phyloP scores from a whole-genome alignment of 192 early-diverging fungal species.

The Coemansia sp. region DNA sequence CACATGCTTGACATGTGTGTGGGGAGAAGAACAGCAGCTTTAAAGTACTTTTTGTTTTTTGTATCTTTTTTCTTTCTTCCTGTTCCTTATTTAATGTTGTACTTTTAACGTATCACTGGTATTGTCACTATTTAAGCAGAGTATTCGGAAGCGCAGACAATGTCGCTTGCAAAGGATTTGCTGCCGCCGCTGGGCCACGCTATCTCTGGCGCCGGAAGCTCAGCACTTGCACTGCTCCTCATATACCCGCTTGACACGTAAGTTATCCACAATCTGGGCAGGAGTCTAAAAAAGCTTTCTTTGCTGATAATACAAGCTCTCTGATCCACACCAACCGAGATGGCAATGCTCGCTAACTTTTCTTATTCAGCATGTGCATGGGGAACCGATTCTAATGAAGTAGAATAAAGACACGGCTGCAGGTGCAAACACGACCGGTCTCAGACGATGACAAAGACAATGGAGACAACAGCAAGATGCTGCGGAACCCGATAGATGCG shows the following conservation, averaged over 20 bases:
- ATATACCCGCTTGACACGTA: constrained; percentile 93
- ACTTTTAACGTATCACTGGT: not conserved
- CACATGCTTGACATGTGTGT: too few relatives aligned
- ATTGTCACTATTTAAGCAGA: too few relatives aligned
- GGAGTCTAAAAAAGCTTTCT: too few relatives aligned
- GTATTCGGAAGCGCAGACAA: too few relatives aligned
- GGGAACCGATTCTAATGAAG: not conserved
- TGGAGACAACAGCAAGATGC: constrained; percentile 31
- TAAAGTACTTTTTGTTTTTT: too few relatives aligned
- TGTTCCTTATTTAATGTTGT: not conserved
- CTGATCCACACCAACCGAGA: too few relatives aligned
- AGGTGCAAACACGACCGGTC: constrained; percentile 75
- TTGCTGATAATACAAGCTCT: too few relatives aligned
- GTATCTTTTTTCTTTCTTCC: not conserved
- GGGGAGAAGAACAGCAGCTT: too few relatives aligned
- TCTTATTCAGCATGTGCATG: too few relatives aligned
- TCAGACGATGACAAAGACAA: constrained; percentile 22
- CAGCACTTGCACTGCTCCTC: constrained; percentile 85
- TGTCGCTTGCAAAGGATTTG: constrained; percentile 39
- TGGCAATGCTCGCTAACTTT: too few relatives aligned
- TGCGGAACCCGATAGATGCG: constrained; percentile 71
- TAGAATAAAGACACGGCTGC: constrained; percentile 89
- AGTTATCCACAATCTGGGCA: too few relatives aligned
- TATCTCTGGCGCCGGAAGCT: constrained; percentile 85
- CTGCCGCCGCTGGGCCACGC: constrained; percentile 91